phyloP scores from a whole-genome alignment of 1,139 yeast genomes.

The Magnusiomyces fungicola region DNA sequence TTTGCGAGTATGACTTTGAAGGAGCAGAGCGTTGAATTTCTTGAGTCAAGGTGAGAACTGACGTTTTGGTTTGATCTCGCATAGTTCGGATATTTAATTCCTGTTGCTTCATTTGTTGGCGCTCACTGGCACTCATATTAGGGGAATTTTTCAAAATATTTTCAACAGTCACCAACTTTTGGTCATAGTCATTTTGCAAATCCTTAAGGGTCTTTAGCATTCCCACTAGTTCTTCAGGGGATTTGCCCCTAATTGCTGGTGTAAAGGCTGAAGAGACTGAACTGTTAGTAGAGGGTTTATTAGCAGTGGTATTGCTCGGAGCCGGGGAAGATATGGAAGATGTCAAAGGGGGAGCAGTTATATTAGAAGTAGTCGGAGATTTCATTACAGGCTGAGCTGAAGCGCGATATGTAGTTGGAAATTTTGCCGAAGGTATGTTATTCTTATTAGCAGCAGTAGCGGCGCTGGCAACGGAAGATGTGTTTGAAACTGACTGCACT shows the following conservation, averaged over 20 bases:
- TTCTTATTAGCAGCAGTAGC: too few relatives aligned
- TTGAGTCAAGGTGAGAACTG: slow-evolving; percentile 25
- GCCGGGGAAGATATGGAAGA: background rate
- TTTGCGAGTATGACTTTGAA: background rate
- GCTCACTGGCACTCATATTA: slow-evolving; percentile 20
- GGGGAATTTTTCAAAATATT: slow-evolving; percentile 20
- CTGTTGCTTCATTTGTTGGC: slow-evolving; percentile 20
- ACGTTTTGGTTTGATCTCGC: slow-evolving; percentile 22
- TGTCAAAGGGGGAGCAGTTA: background rate
- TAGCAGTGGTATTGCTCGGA: background rate
- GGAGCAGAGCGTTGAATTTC: slow-evolving; percentile 25
- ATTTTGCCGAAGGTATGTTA: too few relatives aligned
- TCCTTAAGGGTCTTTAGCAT: slow-evolving; percentile 19
- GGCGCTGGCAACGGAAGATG: too few relatives aligned
- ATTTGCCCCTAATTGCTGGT: too few relatives aligned
- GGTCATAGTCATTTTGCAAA: slow-evolving; percentile 16
- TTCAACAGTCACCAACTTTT: slow-evolving; percentile 21
- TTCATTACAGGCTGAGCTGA: too few relatives aligned
- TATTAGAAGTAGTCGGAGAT: background rate
- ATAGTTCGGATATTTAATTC: slow-evolving; percentile 22
- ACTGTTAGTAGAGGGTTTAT: background rate
- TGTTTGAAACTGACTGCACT: too few relatives aligned
- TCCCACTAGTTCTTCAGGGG: background rate
- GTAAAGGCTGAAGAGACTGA: background rate
- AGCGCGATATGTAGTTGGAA: too few relatives aligned